phyloP scores from a whole-genome alignment of 495 filamentous ascomycete species.

The Penicillium silybi region DNA sequence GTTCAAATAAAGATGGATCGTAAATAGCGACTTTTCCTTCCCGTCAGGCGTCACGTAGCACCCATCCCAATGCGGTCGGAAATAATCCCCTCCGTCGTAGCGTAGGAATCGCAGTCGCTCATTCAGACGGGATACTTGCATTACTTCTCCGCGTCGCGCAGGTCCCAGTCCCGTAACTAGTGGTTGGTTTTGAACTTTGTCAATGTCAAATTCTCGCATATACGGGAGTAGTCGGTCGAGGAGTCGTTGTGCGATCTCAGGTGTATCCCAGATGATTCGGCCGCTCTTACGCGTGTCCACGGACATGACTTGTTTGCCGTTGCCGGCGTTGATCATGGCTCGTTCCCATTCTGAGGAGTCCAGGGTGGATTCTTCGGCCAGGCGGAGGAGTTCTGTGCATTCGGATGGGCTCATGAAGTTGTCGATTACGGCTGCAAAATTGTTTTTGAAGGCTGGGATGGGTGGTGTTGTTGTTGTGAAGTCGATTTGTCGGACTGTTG shows the following conservation, averaged over 20 bases:
- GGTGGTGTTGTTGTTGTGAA: conserved; percentile 43
- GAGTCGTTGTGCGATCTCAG: conserved; percentile 56
- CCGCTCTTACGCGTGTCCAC: conserved; percentile 62
- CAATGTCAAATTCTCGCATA: conserved; percentile 36
- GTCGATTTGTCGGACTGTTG: conserved; percentile 40
- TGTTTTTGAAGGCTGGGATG: conserved; percentile 51
- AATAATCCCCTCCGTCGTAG: conserved; percentile 74
- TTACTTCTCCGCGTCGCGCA: conserved; percentile 43
- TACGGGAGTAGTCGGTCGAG: conserved; percentile 55
- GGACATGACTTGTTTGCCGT: conserved; percentile 52
- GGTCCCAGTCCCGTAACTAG: conserved; percentile 46
- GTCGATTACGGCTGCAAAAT: conserved; percentile 62
- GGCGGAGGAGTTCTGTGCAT: conserved; percentile 51
- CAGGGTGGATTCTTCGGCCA: conserved; percentile 48
- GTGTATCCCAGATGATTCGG: conserved; percentile 69
- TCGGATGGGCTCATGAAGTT: conserved; percentile 57
- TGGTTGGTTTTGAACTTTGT: conserved; percentile 32
- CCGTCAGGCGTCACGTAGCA: conserved; percentile 57
- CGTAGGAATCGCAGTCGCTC: conserved; percentile 77
- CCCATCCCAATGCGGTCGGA: conserved; percentile 74
- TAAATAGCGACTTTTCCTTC: conserved; percentile 61
- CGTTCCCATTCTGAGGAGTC: conserved; percentile 25
- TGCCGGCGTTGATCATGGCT: conserved; percentile 60
- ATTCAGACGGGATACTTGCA: conserved; percentile 61
- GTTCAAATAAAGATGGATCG: conserved; percentile 83